phyloP scores from a whole-genome alignment of 805 yeast genomes.

The Barnettozyma populi region DNA sequence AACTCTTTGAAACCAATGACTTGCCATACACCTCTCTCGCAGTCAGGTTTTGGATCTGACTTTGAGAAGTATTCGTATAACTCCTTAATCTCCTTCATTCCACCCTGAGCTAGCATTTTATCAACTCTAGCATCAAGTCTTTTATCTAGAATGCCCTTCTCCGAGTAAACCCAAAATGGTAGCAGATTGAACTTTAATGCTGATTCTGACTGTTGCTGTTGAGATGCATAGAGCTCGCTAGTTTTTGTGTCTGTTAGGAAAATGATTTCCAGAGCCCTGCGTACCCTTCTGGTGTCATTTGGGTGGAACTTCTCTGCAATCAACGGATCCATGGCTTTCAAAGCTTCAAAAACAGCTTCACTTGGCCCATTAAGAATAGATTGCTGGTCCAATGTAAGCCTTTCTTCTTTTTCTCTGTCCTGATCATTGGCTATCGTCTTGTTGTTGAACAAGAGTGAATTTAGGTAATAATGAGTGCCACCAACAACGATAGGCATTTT shows the following conservation, averaged over 20 bases:
- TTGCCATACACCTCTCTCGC: conserved; percentile 83
- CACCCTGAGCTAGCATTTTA: conserved; percentile 70
- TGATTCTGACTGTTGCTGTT: conserved; percentile 40
- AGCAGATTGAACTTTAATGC: conserved; percentile 55
- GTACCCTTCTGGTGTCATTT: conserved; percentile 71
- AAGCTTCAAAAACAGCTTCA: conserved; percentile 41
- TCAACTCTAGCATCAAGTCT: conserved; percentile 81
- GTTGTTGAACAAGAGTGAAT: conserved; percentile 66
- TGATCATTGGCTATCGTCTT: conserved; percentile 44
- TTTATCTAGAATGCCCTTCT: conserved; percentile 46
- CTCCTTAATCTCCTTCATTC: conserved; percentile 59
- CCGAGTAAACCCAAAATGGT: conserved; percentile 79
- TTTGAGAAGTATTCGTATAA: conserved; percentile 42
- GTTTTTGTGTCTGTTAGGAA: conserved; percentile 62
- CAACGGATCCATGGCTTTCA: conserved; percentile 58
- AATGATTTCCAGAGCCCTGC: conserved; percentile 77
- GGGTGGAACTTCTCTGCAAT: conserved; percentile 87
- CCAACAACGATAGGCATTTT: conserved; percentile 88
- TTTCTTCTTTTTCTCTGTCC: conserved; percentile 3
- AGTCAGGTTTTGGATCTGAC: conserved; percentile 37
- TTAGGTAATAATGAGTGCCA: conserved; percentile 93
- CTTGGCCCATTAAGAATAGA: conserved; percentile 51
- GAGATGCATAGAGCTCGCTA: conserved; percentile 64
- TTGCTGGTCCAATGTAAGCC: conserved; percentile 29
- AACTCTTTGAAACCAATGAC: conserved; percentile 93